Percentiles rank a stretch among this genome's conserved stretches.
Conservation (phyloP, 768 basidiomycete genomes). For the Sistotremastrum niveocremeum region DNA sequence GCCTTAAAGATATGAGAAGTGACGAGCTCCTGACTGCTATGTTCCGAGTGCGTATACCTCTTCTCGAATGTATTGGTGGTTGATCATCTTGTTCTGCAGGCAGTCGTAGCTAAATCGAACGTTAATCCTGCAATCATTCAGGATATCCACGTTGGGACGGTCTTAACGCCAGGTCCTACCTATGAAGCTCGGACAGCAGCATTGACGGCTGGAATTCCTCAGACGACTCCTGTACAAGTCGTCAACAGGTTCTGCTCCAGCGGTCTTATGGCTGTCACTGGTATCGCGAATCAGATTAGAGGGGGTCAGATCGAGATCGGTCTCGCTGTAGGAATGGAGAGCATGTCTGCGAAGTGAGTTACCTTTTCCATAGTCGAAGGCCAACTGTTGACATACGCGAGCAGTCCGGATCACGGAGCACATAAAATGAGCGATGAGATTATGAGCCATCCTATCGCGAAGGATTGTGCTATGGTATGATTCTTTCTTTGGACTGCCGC, state of each 20-base stretch:
- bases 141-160: slow-evolving; percentile 78
- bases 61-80: too few species aligned
- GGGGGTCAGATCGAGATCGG: slow-evolving; percentile 80
- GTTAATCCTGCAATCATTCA: slow-evolving; percentile 76
- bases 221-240: slow-evolving; percentile 60
- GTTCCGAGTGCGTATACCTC: too few species aligned
- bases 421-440: slow-evolving; percentile 9
- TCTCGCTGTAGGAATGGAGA: slow-evolving; percentile 43
- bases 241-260: slow-evolving; percentile 88
- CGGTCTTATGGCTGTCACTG: slow-evolving; percentile 69
- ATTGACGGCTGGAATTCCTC: slow-evolving; percentile 73
- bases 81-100: slow-evolving; percentile 38
- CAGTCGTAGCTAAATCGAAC: slow-evolving; percentile 49
- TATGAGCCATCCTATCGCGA: slow-evolving; percentile 8
- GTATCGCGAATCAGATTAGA: slow-evolving; percentile 69
- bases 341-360: neutral
- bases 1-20: slow-evolving; percentile 81
- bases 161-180: slow-evolving; percentile 77
- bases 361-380: neutral
- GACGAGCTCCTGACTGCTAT: slow-evolving; percentile 62
- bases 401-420: slow-evolving; percentile 7
- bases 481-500: slow-evolving; percentile 43
- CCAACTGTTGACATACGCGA: neutral
- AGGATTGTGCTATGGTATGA: neutral
- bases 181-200: slow-evolving; percentile 75